Percentiles rank a stretch among this genome's conserved stretches.
These are phyloP conservation scores for Exophiala oligosperma DNA, from an alignment of 2,329 filamentous ascomycete species.

Conservation along the genomic window DNA sequence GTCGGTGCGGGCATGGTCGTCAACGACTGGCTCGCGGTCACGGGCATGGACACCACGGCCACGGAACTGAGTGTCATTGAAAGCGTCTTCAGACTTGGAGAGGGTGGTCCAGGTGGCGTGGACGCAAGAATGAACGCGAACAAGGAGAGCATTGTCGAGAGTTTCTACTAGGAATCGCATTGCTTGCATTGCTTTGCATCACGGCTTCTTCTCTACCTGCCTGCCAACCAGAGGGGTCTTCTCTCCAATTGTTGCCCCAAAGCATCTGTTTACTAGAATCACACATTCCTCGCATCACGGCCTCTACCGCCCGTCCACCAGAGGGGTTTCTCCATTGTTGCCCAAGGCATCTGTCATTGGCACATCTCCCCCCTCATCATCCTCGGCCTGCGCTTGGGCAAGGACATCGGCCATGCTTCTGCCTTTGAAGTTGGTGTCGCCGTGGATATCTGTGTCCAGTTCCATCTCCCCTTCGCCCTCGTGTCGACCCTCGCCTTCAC, in stretches of 20 bases:
- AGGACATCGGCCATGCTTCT: conserved; percentile 32
- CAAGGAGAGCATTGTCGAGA: conserved; percentile 99
- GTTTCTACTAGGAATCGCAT: conserved; percentile 70
- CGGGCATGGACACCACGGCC: conserved; percentile 91
- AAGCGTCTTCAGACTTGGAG: conserved; percentile 90
- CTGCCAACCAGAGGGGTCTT: too few relatives aligned
- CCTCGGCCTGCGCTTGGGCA: conserved; percentile 29
- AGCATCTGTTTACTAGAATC: too few relatives aligned
- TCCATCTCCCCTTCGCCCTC: conserved; percentile 12
- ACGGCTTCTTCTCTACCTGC: too few relatives aligned
- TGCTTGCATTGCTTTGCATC: conserved; percentile 34
- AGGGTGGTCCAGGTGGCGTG: conserved; percentile 68
- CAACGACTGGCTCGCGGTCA: conserved; percentile 96
- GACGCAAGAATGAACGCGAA: conserved; percentile 67
- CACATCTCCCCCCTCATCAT: conserved; percentile 19
- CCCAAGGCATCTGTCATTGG: conserved; percentile 9
- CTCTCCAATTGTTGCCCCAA: too few relatives aligned
- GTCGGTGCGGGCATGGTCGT: conserved; percentile 98
- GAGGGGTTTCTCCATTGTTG: conserved; percentile 7
- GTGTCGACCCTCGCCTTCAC: conserved; percentile 7
- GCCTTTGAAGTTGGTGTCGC: conserved; percentile 29
- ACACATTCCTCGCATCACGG: too few relatives aligned
- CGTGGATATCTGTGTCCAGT: conserved; percentile 27
- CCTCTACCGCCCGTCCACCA: conserved; percentile 11
- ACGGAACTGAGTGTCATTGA: conserved; percentile 96